phyloP scores from a whole-genome alignment of 805 yeast species.

The Candida vartiovaarae region DNA sequence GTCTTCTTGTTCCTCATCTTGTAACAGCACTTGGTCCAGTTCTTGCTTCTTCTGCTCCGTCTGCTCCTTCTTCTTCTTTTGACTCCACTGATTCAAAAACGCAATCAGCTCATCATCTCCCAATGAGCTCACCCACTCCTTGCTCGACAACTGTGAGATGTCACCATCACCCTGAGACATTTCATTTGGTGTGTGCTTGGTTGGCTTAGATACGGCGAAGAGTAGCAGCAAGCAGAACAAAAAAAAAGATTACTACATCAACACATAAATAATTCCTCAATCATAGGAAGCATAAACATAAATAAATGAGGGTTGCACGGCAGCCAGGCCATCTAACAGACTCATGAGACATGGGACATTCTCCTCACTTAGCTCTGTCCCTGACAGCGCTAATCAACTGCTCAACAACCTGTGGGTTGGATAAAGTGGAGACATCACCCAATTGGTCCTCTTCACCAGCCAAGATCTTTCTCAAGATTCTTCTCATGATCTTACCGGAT shows the following conservation, averaged over 20 bases:
- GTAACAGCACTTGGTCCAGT: background rate
- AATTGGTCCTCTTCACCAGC: constrained; percentile 74
- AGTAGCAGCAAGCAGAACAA: too few relatives aligned
- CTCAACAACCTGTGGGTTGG: constrained; percentile 68
- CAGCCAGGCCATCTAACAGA: too few relatives aligned
- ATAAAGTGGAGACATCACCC: constrained; percentile 72
- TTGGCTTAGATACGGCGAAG: too few relatives aligned
- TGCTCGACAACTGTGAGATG: constrained; percentile 9
- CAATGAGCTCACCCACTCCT: constrained; percentile 26
- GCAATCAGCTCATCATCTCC: constrained; percentile 32
- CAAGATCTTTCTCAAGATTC: constrained; percentile 70
- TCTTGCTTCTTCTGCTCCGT: background rate
- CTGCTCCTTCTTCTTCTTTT: constrained; percentile 10
- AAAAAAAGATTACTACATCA: too few relatives aligned
- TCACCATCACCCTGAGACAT: constrained; percentile 8
- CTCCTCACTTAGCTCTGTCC: constrained; percentile 8
- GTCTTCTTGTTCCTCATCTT: background rate
- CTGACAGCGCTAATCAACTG: constrained; percentile 53
- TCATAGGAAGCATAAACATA: too few relatives aligned
- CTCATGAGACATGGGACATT: background rate
- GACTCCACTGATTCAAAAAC: constrained; percentile 29
- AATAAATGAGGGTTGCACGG: too few relatives aligned
- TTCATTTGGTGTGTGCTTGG: too few relatives aligned
- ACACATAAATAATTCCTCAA: too few relatives aligned
- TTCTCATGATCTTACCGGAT: constrained; percentile 84